Percentiles rank a stretch among this genome's conserved stretches.
Conservation (phyloP, 768 basidiomycete genomes). For the Lanmaoa pseudosensibilis region DNA sequence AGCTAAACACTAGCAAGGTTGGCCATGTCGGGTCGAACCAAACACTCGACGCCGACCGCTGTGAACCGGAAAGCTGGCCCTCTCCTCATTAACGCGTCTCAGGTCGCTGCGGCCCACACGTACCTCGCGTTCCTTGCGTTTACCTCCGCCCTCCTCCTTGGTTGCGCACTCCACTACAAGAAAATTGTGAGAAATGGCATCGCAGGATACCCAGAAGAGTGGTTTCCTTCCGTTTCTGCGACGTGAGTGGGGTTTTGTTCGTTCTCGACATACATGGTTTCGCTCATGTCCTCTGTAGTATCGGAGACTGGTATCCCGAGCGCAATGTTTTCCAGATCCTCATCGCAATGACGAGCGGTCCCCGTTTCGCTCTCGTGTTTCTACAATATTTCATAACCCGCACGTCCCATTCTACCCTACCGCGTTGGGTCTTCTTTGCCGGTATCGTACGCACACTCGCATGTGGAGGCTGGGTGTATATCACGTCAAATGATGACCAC, state of each 20-base stretch:
- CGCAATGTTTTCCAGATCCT: slow-evolving; percentile 82
- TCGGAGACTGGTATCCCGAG: slow-evolving; percentile 91
- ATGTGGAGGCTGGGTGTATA: slow-evolving; percentile 92
- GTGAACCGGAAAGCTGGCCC: slow-evolving; percentile 8
- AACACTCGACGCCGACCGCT: slow-evolving; percentile 1
- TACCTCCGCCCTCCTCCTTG: slow-evolving; percentile 58
- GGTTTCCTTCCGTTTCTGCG: slow-evolving; percentile 88
- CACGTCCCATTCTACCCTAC: slow-evolving; percentile 41
- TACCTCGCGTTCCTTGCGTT: slow-evolving; percentile 67
- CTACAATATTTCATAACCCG: slow-evolving; percentile 63
- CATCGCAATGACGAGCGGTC: slow-evolving; percentile 86
- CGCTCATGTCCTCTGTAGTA: slow-evolving; percentile 43
- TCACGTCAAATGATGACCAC: slow-evolving; percentile 83
- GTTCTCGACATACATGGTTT: neutral
- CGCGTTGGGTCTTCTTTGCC: slow-evolving; percentile 53
- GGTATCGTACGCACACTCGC: slow-evolving; percentile 74
- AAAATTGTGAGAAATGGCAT: slow-evolving; percentile 85
- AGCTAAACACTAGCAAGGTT: neutral
- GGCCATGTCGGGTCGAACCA: slow-evolving; percentile 23
- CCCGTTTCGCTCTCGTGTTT: slow-evolving; percentile 66
- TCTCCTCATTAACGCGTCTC: slow-evolving; percentile 45
- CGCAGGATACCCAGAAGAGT: slow-evolving; percentile 82
- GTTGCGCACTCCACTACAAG: slow-evolving; percentile 70
- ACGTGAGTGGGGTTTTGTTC: slow-evolving; percentile 49
- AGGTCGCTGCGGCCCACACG: slow-evolving; percentile 65